Evolutionary conservation across 1,139 yeast species (phyloP), one percentile per base, ranked within the genome.

Genomic region (Sugiyamaella japonica): DNA sequence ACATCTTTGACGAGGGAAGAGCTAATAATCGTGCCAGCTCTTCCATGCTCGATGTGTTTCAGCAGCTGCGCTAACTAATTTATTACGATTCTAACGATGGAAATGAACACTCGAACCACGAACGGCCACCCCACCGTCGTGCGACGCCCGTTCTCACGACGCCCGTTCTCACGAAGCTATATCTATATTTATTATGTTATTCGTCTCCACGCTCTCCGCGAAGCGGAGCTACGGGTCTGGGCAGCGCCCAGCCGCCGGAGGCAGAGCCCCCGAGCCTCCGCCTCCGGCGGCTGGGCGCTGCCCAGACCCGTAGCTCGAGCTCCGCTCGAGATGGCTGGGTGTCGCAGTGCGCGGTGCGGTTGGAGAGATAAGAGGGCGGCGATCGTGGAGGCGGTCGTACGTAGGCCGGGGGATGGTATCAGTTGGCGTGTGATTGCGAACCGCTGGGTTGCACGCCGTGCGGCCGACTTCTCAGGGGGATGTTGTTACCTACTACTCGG

Each of bases 1-100:
- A 88, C 63, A 86, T 89, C 1, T 90, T 89, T 72, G 96, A 88
- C 58, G 89, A 86, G 69, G 82, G 79, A 58, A 84, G 81, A 66
- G 73, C 76, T 43, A 84, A 79, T 57, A 42, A 25, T 13, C 20
- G 83, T 4, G 42, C 42, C 13, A 45, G 28, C 8, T 83, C 89
- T 17, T 87, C 85, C 4, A 73, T 89, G 50, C 72, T 87, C 51
- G 93, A 87, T 71, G 89, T 95, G 2, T 86, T 87, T 63, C 85
- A 82, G 78, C 91, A 86, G 67, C 76, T 88, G 60, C 75, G 95
- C 61, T 86, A 69, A 68, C 25, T 15, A 20, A 32, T 34, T 17
- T 38, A 44, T 44, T 44, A 44, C 39, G 48, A 44, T 17, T 44
- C 28, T 44, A 44, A 45, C 13, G 49, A 45, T 15, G 20, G 32